A percentile compares a stretch with the other conserved stretches of the same genome.
Conservation (phyloP, 768 basidiomycete species). For the Lentinula guzmanii region DNA sequence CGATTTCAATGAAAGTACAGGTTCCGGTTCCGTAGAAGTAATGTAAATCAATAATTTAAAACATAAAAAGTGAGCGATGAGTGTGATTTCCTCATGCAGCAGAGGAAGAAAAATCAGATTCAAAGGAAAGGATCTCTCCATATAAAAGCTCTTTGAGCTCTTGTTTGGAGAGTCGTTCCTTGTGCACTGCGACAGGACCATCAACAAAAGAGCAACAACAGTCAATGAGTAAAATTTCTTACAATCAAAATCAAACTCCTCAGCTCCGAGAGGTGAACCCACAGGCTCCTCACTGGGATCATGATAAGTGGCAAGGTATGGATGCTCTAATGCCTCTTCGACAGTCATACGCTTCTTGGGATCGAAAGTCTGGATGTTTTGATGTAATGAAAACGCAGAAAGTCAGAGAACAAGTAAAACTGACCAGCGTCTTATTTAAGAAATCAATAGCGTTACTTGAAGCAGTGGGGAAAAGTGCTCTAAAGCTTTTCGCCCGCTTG, state of each 20-base stretch:
- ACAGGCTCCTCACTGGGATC: conserved; percentile 96
- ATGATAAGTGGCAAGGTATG: conserved; percentile 92
- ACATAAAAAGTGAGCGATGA: background rate
- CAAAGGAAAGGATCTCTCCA: conserved; percentile 92
- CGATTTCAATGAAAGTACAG: background rate
- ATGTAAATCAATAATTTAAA: background rate
- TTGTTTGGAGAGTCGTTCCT: conserved; percentile 93
- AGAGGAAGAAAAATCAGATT: conserved; percentile 30
- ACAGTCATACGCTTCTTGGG: conserved; percentile 96
- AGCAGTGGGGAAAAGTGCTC: conserved; percentile 85
- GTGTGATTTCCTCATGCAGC: background rate
- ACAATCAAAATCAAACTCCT: conserved; percentile 98
- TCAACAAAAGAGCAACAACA: background rate
- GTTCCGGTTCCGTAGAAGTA: background rate
- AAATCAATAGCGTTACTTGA: conserved; percentile 67
- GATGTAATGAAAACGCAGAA: background rate
- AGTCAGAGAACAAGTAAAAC: conserved; percentile 29
- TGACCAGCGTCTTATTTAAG: conserved; percentile 77
- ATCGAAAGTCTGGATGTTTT: conserved; percentile 72
- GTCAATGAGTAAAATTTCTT: conserved; percentile 23
- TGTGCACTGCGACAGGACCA: conserved; percentile 56
- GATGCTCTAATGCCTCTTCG: conserved; percentile 91
- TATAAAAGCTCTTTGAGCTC: conserved; percentile 92
- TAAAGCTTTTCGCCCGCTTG: conserved; percentile 80
- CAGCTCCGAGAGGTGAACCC: conserved; percentile 90